Evolutionary conservation across 768 basidiomycete species (phyloP).

Genomic region (Pisolithus tinctorius): DNA sequence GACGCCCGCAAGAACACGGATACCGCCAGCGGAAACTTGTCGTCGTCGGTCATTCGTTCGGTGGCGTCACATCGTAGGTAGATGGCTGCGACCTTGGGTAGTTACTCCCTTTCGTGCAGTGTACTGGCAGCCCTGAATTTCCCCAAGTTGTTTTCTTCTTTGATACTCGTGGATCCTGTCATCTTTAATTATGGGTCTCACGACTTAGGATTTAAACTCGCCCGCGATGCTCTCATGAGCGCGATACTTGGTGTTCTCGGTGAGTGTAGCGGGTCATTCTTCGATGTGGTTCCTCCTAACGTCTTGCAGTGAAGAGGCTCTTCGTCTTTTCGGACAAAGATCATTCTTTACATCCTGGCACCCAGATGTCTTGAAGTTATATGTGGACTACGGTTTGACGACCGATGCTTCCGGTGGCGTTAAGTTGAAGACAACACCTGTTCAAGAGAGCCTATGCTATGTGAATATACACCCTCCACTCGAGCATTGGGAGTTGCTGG

Average conservation of each 20-base stretch:
- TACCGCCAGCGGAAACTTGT: conserved; percentile 51
- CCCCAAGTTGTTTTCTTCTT: conserved; percentile 61
- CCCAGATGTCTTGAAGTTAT: conserved; percentile 49
- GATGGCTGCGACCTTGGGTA: background rate
- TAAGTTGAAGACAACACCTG: conserved; percentile 56
- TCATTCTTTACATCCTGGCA: conserved; percentile 74
- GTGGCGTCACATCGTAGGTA: conserved; percentile 70
- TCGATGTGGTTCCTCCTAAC: background rate
- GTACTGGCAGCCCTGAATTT: conserved; percentile 54
- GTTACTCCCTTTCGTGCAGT: conserved; percentile 26
- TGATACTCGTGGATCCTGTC: conserved; percentile 79
- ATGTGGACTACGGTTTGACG: conserved; percentile 51
- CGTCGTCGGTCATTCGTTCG: conserved; percentile 78
- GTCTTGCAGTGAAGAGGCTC: conserved; percentile 51
- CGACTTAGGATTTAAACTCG: conserved; percentile 1
- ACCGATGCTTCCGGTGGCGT: conserved; percentile 32
- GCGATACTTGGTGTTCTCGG: conserved; percentile 60
- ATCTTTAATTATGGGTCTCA: conserved; percentile 27
- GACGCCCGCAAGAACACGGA: conserved; percentile 39
- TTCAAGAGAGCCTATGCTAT: conserved; percentile 63
- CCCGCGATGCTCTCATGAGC: conserved; percentile 43
- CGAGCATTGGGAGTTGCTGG: conserved; percentile 25
- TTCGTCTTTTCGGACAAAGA: conserved; percentile 36
- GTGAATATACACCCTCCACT: conserved; percentile 30
- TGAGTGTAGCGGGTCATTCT: conserved; percentile 18